Percentiles rank a stretch among this genome's conserved stretches.
These are phyloP conservation scores for Ophiosphaerella korrae DNA, from an alignment of 2,329 filamentous ascomycete species.

Conservation along the genomic window DNA sequence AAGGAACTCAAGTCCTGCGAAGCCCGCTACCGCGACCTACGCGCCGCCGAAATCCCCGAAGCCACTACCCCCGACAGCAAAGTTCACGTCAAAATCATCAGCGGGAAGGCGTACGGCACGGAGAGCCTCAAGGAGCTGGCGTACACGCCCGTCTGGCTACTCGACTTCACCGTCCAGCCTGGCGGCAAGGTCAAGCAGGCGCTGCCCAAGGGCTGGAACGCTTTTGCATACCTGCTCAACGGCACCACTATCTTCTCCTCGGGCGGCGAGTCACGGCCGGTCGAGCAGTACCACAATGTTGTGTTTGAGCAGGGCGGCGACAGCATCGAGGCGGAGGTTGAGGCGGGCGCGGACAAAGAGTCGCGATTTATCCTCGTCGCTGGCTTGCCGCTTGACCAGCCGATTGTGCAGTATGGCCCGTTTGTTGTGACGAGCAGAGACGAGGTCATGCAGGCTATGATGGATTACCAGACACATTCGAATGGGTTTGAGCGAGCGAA, in stretches of 20 bases:
- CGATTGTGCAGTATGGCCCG: slow-evolving; percentile 48
- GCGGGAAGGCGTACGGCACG: slow-evolving; percentile 79
- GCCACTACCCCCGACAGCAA: slow-evolving; percentile 73
- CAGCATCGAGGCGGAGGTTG: slow-evolving; percentile 72
- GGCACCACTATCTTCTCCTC: slow-evolving; percentile 67
- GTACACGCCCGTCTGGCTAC: slow-evolving; percentile 96
- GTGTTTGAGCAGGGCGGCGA: slow-evolving; percentile 85
- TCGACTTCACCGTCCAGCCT: slow-evolving; percentile 80
- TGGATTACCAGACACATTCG: slow-evolving; percentile 41
- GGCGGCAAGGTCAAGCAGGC: slow-evolving; percentile 78
- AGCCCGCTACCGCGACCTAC: slow-evolving; percentile 87
- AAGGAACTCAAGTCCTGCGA: slow-evolving; percentile 82
- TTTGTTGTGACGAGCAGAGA: slow-evolving; percentile 46
- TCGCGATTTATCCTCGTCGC: slow-evolving; percentile 73
- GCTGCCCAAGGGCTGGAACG: slow-evolving; percentile 82
- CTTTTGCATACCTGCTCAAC: slow-evolving; percentile 84
- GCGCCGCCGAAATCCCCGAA: slow-evolving; percentile 76
- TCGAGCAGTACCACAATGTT: slow-evolving; percentile 81
- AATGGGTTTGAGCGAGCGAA: slow-evolving; percentile 65
- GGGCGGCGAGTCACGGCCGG: slow-evolving; percentile 43
- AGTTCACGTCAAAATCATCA: slow-evolving; percentile 88
- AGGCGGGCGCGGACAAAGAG: slow-evolving; percentile 63
- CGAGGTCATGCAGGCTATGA: slow-evolving; percentile 47
- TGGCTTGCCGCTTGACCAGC: slow-evolving; percentile 63
- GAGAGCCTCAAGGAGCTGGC: slow-evolving; percentile 89